Evolutionary conservation across 148 eudicot genomes (phyloP), one percentile per base, ranked within the genome.

Genomic region (Arbutus unedo): DNA sequence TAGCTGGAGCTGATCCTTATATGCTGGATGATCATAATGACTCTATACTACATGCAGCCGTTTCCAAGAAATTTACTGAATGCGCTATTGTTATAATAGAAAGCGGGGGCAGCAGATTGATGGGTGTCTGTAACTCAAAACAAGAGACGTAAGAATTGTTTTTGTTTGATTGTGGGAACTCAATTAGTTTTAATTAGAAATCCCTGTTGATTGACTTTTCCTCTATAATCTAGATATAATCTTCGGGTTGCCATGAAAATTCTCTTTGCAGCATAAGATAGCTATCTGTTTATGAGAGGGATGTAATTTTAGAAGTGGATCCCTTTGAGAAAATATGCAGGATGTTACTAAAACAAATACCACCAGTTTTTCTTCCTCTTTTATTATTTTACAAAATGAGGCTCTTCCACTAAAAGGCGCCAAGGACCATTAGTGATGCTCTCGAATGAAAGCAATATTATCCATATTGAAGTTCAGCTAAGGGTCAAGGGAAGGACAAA

Each of bases 1-100:
- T 90, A 86, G 98, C 93, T 41, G 97, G 97, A 76, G 96, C 98
- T 80, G 97, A 94, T 91, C 98, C 98, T 81, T 91, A 91, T 89
- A 92, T 89, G 60, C 86, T 94, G 59, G 95, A 93, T 64, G 95
- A 93, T 82, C 93, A 93, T 84, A 91, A 92, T 86, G 98, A 94
- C 92, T 90, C 97, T 80, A 94, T 94, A 50, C 91, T 94, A 60
- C 98, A 94, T 82, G 88, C 90, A 89, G 98, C 98, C 59, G 90
- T 91, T 87, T 85, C 95, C 57, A 94, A 93, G 91, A 93, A 91
- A 82, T 94, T 86, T 79, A 91, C 98, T 14, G 98, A 92, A 45
- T 94, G 98, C 82, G 96, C 98, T 67, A 76, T 93, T 84, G 91
- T 92, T 81, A 89, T 94, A 86, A 59, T 94, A 87, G 97, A 94